A percentile compares a stretch with the other conserved stretches of the same genome.
phyloP scores from a whole-genome alignment of 495 filamentous ascomycete genomes.

The Penicillium argentinense region DNA sequence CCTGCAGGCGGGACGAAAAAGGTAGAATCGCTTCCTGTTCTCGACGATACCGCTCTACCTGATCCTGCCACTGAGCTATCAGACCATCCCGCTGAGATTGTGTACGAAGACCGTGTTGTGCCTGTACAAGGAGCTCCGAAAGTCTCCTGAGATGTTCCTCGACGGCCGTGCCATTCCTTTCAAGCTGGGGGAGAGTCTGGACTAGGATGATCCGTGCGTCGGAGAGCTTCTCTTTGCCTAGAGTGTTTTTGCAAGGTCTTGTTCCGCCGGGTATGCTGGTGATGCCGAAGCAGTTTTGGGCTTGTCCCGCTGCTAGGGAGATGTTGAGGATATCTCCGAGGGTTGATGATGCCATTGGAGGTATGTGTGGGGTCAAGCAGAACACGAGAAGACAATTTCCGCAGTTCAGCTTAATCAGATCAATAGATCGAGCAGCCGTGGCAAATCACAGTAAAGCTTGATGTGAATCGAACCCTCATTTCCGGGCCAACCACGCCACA shows the following conservation, averaged over 20 bases:
- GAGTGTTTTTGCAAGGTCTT: neutral
- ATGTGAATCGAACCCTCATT: neutral
- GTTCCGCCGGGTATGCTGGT: neutral
- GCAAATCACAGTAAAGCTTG: neutral
- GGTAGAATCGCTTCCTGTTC: too few species aligned
- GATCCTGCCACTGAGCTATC: neutral
- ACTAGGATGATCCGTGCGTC: neutral
- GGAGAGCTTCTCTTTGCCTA: neutral
- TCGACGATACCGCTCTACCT: neutral
- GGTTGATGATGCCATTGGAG: too few species aligned
- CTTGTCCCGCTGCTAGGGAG: neutral
- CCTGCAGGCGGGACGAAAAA: too few species aligned
- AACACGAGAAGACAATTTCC: too few species aligned
- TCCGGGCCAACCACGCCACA: neutral
- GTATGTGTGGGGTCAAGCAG: too few species aligned
- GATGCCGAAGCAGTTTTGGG: neutral
- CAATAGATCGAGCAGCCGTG: neutral
- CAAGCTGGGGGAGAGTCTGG: neutral
- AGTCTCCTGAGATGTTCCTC: neutral
- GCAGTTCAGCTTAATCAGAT: too few species aligned
- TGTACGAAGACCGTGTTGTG: neutral
- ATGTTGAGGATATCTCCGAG: slow-evolving; percentile 1
- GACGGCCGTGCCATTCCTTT: neutral
- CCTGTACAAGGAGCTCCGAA: neutral
- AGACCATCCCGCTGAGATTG: neutral